Evolutionary conservation across 352 stramenopile genomes (phyloP).

Genomic region (Globisporangium radiosum): DNA sequence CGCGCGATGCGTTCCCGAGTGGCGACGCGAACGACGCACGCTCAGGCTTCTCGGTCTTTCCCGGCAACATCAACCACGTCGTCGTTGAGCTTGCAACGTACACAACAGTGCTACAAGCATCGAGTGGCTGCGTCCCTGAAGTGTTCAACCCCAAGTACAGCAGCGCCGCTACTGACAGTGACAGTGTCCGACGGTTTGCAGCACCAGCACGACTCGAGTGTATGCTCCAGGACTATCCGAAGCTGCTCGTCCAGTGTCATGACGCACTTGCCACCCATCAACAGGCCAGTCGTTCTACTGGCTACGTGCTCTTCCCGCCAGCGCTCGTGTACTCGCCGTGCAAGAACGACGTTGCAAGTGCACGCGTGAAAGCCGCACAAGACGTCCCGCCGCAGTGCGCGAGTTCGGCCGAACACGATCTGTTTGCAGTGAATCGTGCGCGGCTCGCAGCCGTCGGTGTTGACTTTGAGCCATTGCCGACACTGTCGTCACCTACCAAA

Average conservation of each 20-base stretch:
- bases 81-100: constrained; percentile 46
- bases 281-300: constrained; percentile 9
- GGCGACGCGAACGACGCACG: constrained; percentile 53
- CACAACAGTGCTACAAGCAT: constrained; percentile 34
- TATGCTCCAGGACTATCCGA: constrained; percentile 79
- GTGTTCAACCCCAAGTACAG: constrained; percentile 65
- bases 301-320: constrained; percentile 49
- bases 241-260: constrained; percentile 29
- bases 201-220: constrained; percentile 61
- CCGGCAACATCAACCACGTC: constrained; percentile 75
- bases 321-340: constrained; percentile 64
- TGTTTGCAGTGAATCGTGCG: constrained; percentile 40
- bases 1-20: constrained; percentile 36
- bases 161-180: too few species aligned
- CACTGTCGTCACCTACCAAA: constrained; percentile 10
- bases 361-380: constrained; percentile 35
- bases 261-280: too few species aligned
- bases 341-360: constrained; percentile 62
- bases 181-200: constrained; percentile 28
- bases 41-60: constrained; percentile 55
- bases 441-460: constrained; percentile 31
- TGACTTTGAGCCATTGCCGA: background rate
- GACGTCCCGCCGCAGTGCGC: constrained; percentile 62
- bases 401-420: constrained; percentile 56
- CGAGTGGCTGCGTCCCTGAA: constrained; percentile 52